These are phyloP conservation scores for Sporothrix pseudoabietina DNA, from an alignment of 2,329 filamentous ascomycete species.

Conservation along the genomic window DNA sequence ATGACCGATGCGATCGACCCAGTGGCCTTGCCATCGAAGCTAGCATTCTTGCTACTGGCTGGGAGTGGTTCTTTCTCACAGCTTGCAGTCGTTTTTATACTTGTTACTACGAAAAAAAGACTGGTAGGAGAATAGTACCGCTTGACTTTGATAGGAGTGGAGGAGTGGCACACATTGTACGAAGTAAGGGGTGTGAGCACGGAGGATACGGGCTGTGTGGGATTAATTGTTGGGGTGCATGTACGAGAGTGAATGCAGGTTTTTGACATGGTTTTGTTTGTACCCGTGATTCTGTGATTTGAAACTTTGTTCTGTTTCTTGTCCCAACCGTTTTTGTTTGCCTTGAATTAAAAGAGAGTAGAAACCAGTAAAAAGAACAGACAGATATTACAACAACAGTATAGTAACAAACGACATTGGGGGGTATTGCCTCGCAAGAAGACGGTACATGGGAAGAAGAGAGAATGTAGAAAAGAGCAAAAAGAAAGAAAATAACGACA, in stretches of 20 bases:
- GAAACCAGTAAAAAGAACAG: not conserved
- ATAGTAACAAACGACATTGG: slow-evolving; percentile 2
- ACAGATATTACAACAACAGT: slow-evolving; percentile 11
- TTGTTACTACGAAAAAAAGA: not conserved
- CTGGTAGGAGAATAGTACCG: not conserved
- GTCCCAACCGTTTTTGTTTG: not conserved
- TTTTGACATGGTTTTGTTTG: not conserved
- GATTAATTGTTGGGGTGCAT: not conserved
- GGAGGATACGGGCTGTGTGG: not conserved
- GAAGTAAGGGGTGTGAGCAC: not conserved
- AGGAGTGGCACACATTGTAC: not conserved
- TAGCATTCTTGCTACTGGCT: not conserved
- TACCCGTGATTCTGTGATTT: not conserved
- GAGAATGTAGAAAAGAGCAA: not conserved
- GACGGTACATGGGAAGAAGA: not conserved
- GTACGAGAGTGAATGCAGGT: not conserved
- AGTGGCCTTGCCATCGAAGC: slow-evolving; percentile 5
- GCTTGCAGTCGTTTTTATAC: not conserved
- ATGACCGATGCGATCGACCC: slow-evolving; percentile 1
- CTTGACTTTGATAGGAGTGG: not conserved
- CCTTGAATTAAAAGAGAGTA: not conserved
- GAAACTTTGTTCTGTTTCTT: not conserved
- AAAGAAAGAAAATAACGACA: not conserved
- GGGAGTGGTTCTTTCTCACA: not conserved
- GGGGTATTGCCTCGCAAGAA: slow-evolving; percentile 23